Evolutionary conservation across 2,329 filamentous ascomycete species (phyloP).

Genomic region (Pleurostoma richardsiae): DNA sequence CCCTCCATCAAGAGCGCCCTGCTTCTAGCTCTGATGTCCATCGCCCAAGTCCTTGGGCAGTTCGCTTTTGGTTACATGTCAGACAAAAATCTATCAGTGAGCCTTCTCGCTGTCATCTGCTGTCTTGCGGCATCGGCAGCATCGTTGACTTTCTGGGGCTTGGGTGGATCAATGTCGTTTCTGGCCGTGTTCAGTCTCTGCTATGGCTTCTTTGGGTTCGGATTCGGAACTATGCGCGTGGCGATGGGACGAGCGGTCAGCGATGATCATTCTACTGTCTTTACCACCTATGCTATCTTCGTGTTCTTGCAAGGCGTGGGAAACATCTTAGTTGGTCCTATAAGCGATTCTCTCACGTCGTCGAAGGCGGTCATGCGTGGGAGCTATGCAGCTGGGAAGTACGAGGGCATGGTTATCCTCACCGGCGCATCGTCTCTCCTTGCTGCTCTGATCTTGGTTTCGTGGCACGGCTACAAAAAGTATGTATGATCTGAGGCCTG

Average conservation of each 20-base stretch:
- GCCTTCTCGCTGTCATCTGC: slow-evolving; percentile 39
- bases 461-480: not conserved
- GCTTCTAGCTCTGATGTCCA: slow-evolving; percentile 43
- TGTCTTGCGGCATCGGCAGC: slow-evolving; percentile 39
- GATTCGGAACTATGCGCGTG: slow-evolving; percentile 16
- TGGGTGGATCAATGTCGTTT: slow-evolving; percentile 36
- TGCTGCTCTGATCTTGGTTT: not conserved
- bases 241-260: slow-evolving; percentile 22
- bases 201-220: slow-evolving; percentile 53
- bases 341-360: slow-evolving; percentile 18
- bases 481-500: too few relatives aligned
- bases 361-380: not conserved
- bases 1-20: slow-evolving; percentile 31
- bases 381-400: not conserved
- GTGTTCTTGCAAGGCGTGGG: slow-evolving; percentile 23
- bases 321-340: slow-evolving; percentile 22
- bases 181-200: slow-evolving; percentile 45
- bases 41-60: slow-evolving; percentile 41
- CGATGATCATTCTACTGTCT: slow-evolving; percentile 17
- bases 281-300: slow-evolving; percentile 20
- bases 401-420: not conserved
- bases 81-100: slow-evolving; percentile 35
- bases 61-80: slow-evolving; percentile 44
- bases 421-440: not conserved
- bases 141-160: slow-evolving; percentile 40